phyloP scores from a whole-genome alignment of 202 grass and related monocot species.

The Zizania palustris region DNA sequence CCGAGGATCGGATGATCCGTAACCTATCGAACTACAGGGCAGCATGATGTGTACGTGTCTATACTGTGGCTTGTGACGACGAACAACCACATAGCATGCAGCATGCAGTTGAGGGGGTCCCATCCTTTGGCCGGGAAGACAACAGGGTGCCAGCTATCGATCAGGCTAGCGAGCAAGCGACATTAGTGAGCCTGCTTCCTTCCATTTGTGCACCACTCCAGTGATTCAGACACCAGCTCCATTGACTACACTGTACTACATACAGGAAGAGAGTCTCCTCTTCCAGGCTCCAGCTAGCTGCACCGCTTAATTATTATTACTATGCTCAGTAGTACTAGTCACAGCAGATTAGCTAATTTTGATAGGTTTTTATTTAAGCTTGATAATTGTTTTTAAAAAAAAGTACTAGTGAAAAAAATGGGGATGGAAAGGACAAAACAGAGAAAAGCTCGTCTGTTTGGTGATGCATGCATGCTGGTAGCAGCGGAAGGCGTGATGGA shows the following conservation, averaged over 20 bases:
- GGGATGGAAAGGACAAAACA: constrained; percentile 33
- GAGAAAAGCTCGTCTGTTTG: constrained; percentile 29
- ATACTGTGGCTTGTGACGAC: not conserved
- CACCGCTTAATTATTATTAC: not conserved
- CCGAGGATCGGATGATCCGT: not conserved
- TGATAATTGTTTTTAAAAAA: too few relatives aligned
- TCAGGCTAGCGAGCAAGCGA: constrained; percentile 15
- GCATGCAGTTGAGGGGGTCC: constrained; percentile 26
- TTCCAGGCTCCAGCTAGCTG: too few relatives aligned
- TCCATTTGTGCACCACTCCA: constrained; percentile 48
- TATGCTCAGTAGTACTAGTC: too few relatives aligned
- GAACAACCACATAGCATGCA: constrained; percentile 2
- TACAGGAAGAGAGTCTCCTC: too few relatives aligned
- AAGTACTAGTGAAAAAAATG: not conserved
- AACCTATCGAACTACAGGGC: not conserved
- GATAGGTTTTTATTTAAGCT: too few relatives aligned
- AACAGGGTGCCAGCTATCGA: constrained; percentile 50
- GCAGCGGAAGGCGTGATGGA: constrained; percentile 43
- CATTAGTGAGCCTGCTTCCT: constrained; percentile 27
- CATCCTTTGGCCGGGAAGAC: constrained; percentile 36
- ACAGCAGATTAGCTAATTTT: not conserved
- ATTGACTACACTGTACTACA: constrained; percentile 34
- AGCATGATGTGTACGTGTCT: not conserved
- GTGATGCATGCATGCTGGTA: constrained; percentile 36
- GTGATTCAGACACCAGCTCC: constrained; percentile 23